Evolutionary conservation across 2,329 filamentous ascomycete species (phyloP), one percentile per base, ranked within the genome.

Genomic region (Ophiostoma himal-ulmi): DNA sequence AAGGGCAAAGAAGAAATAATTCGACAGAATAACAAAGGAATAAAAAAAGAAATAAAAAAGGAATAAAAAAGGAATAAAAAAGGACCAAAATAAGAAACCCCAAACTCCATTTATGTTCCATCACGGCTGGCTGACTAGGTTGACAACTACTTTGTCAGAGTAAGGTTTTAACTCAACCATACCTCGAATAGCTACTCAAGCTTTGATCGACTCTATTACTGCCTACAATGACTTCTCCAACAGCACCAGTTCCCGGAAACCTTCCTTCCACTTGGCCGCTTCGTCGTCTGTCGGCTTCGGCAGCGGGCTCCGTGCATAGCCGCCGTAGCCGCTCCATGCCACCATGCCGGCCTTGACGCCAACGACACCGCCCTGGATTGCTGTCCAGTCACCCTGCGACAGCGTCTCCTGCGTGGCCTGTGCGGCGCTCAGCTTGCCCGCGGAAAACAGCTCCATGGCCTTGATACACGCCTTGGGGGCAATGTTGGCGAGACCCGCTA

Each of bases 401-500:
- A 93, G 82, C 30, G 88, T 79, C 65, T 86, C 88, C 78, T 92
- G 90, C 78, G 90, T 78, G 74, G 82, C 83, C 75, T 85, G 84
- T 1, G 90, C 89, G 75, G 90, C 87, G 37, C 81, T 78, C 52
- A 85, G 75, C 72, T 85, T 82, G 30, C 88, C 89, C 57, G 83
- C 78, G 68, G 82, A 80, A 77, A 85, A 91, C 6, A 91, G 81
- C 73, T 88, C 82, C 71, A 89, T 81, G 1, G 89, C 83, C 76
- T 83, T 81, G 68, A 89, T 83, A 78, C 88, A 91, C 14, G 88
- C 83, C 76, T 85, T 88, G 41, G 90, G 90, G 2, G 88, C 85
- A 68, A 93, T 84, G 79, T 93, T 93, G 75, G 86, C 91, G 72
- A 91, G 83, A 6, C 90, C 91, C 36, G 88, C 89, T 70, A 93